Base-by-base conservation (phyloP, 345 rosid species). In the Clausena lansium region DNA sequence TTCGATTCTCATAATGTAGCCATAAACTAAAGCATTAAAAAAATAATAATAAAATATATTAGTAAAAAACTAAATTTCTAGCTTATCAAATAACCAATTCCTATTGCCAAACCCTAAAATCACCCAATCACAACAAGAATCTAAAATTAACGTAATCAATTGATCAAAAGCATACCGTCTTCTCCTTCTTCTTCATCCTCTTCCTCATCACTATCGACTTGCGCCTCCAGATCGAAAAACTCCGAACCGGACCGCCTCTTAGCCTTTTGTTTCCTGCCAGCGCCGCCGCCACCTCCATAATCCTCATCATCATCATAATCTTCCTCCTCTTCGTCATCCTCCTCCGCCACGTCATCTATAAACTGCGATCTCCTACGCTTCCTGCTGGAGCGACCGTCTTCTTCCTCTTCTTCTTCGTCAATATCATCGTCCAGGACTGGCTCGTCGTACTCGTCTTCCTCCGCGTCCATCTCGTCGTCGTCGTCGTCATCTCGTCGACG, bases 111-210 rank as follows among this genome's bases (percentile, higher is more conserved):
- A 52, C 22, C 57, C 57, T 17, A 52, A 52, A 15, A 15, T 52
- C 20, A 17, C 57, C 57, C 57, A 52, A 52, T 15, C 57, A 17
- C n/a, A 52, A 52, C 22, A 17, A 19, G 5, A 0, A 52, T 52
- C 22, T 52, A 17, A 52, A 5, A 15, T 17, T 19, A 15, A 52
- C 57, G 8, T 6, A 52, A 52, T 52, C 57, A 52, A 52, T 52
- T 52, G 22, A 6, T 14, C 11, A 28, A 47, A 45, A 75, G 30
- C 64, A 25, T 85, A 95, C 99, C 99, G 57, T 95, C 92, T 70
- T 93, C 98, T 20, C 86, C 93, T 2, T 91, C 93, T 7, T 87
- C 99, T 20, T 93, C 99, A 4, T 95, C 99, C 75, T 95, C 99
- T 0, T 95, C 99, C 0, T 92, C 99, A 13, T 93, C 99, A 65